Percentiles rank a stretch among this genome's conserved stretches.
Conservation (phyloP, 306 rosid genomes). For the Gynostemma pentaphyllum region DNA sequence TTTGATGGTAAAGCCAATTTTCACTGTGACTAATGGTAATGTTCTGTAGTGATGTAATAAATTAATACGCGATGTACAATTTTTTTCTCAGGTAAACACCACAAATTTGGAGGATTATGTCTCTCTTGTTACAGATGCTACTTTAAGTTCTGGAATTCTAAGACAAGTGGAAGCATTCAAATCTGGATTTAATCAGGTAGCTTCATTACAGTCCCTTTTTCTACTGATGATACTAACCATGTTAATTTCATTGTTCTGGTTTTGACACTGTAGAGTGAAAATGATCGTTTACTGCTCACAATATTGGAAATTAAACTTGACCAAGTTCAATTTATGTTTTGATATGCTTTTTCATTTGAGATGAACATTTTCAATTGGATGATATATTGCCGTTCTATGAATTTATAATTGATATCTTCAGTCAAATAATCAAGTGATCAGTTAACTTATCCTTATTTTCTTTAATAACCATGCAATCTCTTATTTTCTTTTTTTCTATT, state of each 20-base stretch:
- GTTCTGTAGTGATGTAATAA: background rate
- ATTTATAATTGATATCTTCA: background rate
- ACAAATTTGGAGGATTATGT: slow-evolving; percentile 71
- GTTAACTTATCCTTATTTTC: too few species aligned
- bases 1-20: slow-evolving; percentile 33
- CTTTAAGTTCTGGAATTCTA: slow-evolving; percentile 60
- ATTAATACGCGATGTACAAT: background rate
- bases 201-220: background rate
- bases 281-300: background rate
- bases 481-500: background rate
- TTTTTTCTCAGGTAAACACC: slow-evolving; percentile 54
- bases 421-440: background rate
- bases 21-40: slow-evolving; percentile 3
- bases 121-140: slow-evolving; percentile 58
- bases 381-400: background rate
- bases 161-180: slow-evolving; percentile 91
- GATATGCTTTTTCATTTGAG: background rate
- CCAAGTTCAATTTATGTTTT: background rate
- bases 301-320: background rate
- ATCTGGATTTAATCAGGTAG: slow-evolving; percentile 88
- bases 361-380: background rate
- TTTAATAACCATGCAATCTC: background rate
- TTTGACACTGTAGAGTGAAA: background rate
- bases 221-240: background rate
- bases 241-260: background rate